Evolutionary conservation across 768 basidiomycete genomes (phyloP), one percentile per base, ranked within the genome.

Genomic region (Stropharia rugosoannulata): DNA sequence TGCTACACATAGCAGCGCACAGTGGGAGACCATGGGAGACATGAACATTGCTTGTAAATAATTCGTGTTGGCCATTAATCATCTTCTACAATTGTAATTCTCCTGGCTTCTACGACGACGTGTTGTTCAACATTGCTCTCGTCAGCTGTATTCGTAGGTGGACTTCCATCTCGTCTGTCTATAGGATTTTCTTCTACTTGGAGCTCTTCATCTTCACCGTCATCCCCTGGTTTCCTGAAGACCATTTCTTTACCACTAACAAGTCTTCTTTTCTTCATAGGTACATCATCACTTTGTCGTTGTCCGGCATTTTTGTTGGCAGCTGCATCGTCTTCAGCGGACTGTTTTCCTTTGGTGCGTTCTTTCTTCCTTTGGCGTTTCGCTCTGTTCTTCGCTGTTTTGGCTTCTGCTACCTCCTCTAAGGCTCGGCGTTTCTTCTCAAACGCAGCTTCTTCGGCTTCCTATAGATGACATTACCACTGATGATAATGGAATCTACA

Each of bases 291-390:
- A 9, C 64, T 64, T 35, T 55, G 59, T 29, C 16, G 19, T 5
- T 55, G 38, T 12, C 64, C 69, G 25, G n/a, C n/a, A n/a, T 59
- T 64, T 67, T 45, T 66, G 63, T 38, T 67, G 51, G 38, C 59
- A 64, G 59, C 62, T 6, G 40, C 50, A 13, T 59, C 56, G 49
- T 71, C 69, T 29, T 67, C 49, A 63, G 66, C 53, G 55, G 64
- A 44, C 43, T 50, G 67, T 68, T 83, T 74, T 2, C 46, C 68
- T 68, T 88, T 86, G 38, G 81, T 70, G 48, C 84, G 75, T 59
- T 82, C 88, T 69, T 95, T 98, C 78, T 93, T 93, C 79, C 96
- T 97, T 70, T 88, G 90, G 43, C 97, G 77, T 69, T 91, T 98
- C 13, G 91, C 90, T 16, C 97, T 82, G 69, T 99, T 99, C 75